Base-by-base conservation (phyloP, 129 eudicot species). In the Artemisia tridentata region DNA sequence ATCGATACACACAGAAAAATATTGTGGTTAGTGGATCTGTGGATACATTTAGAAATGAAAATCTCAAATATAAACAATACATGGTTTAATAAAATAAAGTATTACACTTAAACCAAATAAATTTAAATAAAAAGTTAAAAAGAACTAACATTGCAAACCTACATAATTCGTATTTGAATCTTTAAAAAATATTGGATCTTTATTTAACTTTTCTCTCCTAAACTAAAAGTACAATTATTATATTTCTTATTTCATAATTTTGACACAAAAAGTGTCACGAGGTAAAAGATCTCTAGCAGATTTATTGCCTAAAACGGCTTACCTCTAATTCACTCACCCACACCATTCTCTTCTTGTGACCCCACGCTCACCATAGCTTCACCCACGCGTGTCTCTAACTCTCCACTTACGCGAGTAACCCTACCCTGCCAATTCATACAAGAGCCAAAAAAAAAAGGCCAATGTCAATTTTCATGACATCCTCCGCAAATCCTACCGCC, bases 401-500 rank as follows among this genome's bases (percentile, higher is more conserved):
- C 65, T 4, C 65, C 41, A 8, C 4, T 8, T 0, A 14, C 34
- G 29, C 38, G 15, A 15, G 65, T 70, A 23, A 25, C 14, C n/a
- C 5, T 20, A 12, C 4, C 46, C 65, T 56, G 45, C 65, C 43
- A 34, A 38, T 29, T 70, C 41, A 18, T 38, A 41, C 74, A 70
- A 69, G 56, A 69, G 50, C 73, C 73, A 69, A 51, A 68, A 20
- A 51, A 68, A 20, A 34, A 1, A 68, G 62, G 23, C 49, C 45
- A 63, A 63, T 63, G 66, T 38, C 62, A 11, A 63, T 41, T 47
- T 11, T 3, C 75, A 57, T 41, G 75, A 70, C 43, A 70, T 55
- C 75, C 65, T 45, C 65, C 31, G 54, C 38, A 70, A 56, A 55
- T 70, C 47, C 55, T 38, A 70, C 63, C 55, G 65, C 64, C 65